These are phyloP conservation scores for Blastomyces emzantsi DNA, from an alignment of 2,329 filamentous ascomycete genomes.

Conservation along the genomic window DNA sequence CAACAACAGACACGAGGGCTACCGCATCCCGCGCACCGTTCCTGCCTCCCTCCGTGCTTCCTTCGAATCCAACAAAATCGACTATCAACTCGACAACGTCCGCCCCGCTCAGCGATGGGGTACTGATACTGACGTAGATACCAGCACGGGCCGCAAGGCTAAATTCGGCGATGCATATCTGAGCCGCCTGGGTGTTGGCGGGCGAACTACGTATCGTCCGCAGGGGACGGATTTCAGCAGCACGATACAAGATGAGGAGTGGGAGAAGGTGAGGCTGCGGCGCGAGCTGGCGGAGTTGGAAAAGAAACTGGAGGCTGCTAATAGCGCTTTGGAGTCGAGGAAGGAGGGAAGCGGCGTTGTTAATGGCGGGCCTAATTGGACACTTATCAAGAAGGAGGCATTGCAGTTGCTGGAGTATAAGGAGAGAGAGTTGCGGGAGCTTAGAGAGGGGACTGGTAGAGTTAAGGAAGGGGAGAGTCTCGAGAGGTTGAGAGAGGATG, in stretches of 20 bases:
- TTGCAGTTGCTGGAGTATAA: conserved; percentile 96
- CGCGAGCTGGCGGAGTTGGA: conserved; percentile 87
- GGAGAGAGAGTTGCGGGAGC: conserved; percentile 63
- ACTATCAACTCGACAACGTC: conserved; percentile 82
- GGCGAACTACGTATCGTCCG: conserved; percentile 68
- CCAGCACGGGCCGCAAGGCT: conserved; percentile 78
- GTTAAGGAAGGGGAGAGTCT: conserved; percentile 59
- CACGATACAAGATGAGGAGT: conserved; percentile 79
- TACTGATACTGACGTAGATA: conserved; percentile 56
- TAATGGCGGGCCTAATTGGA: conserved; percentile 70
- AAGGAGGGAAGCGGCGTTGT: conserved; percentile 40
- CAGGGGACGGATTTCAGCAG: conserved; percentile 83
- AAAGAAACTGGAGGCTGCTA: conserved; percentile 73
- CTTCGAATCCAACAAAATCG: conserved; percentile 93
- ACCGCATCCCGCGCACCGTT: conserved; percentile 82
- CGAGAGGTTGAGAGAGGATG: conserved; percentile 72
- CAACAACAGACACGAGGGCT: conserved; percentile 91
- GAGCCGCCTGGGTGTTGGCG: conserved; percentile 69
- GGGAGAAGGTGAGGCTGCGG: conserved; percentile 93
- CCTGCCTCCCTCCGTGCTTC: conserved; percentile 82
- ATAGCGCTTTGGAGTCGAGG: conserved; percentile 59
- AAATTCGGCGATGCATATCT: conserved; percentile 98
- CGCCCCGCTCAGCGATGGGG: conserved; percentile 68
- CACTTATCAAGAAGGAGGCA: conserved; percentile 85
- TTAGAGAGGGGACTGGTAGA: conserved; percentile 51